These are phyloP conservation scores for Globisporangium takayamanum DNA, from an alignment of 352 stramenopile species.

Conservation along the genomic window DNA sequence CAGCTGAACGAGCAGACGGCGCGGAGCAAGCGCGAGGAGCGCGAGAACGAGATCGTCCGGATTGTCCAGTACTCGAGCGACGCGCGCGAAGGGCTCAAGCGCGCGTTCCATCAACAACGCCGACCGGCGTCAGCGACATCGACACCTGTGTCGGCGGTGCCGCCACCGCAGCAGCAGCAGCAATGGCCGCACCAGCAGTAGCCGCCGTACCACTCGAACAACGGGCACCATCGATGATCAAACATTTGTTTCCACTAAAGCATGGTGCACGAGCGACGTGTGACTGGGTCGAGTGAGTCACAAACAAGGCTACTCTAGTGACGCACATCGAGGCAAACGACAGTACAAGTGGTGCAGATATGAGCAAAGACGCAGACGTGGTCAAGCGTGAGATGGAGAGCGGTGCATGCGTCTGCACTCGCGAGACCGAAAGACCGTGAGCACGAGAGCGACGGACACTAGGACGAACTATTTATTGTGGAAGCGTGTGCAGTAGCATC, in stretches of 20 bases:
- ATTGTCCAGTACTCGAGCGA: constrained; percentile 61
- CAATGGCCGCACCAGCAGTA: neutral
- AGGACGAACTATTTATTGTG: constrained; percentile 1
- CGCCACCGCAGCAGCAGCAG: constrained; percentile 6
- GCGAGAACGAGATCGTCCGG: constrained; percentile 59
- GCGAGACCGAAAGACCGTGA: neutral
- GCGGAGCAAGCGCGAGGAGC: constrained; percentile 33
- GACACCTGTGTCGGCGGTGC: neutral
- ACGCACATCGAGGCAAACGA: too few species aligned
- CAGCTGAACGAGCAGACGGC: constrained; percentile 35
- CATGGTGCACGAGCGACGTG: too few species aligned
- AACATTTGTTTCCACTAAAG: too few species aligned
- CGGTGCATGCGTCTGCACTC: too few species aligned
- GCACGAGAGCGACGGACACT: too few species aligned
- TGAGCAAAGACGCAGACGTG: too few species aligned
- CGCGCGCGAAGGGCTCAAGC: constrained; percentile 53
- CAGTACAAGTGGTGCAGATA: too few species aligned
- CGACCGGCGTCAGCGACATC: constrained; percentile 17
- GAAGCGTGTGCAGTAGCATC: neutral
- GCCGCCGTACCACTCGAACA: neutral
- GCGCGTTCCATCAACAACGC: constrained; percentile 7
- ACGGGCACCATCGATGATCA: too few species aligned
- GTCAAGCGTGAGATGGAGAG: too few species aligned
- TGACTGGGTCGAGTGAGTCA: too few species aligned
- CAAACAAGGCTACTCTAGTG: too few species aligned